A percentile compares a stretch with the other conserved stretches of the same genome.
phyloP scores from a whole-genome alignment of 2,329 filamentous ascomycete genomes.

The Celoporthe dispersa region DNA sequence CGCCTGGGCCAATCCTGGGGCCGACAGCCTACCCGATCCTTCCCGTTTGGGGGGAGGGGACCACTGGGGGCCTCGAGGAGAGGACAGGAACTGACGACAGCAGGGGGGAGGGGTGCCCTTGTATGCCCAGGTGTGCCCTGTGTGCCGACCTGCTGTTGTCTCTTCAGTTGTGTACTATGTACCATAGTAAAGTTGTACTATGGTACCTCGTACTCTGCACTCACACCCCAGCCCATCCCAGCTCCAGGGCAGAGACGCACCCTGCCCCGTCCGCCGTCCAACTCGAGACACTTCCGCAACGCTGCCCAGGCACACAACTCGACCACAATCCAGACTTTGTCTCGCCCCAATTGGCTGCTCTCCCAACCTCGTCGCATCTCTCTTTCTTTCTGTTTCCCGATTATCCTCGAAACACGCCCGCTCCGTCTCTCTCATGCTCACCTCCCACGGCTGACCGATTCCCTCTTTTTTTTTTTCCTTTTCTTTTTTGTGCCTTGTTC shows the following conservation, averaged over 20 bases:
- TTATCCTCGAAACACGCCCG: background rate
- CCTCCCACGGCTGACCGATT: background rate
- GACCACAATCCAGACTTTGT: background rate
- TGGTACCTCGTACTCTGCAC: background rate
- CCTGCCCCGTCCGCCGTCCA: slow-evolving; percentile 4
- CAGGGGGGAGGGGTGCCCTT: background rate
- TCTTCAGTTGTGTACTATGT: background rate
- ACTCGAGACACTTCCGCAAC: slow-evolving; percentile 18
- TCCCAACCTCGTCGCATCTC: slow-evolving; percentile 3
- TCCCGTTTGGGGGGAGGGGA: background rate
- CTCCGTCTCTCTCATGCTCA: background rate
- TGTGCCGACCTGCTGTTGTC: background rate
- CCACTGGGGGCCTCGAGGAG: background rate
- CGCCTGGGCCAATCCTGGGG: slow-evolving; percentile 1
- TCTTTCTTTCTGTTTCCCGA: background rate
- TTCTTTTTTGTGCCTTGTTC: background rate
- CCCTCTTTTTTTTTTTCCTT: background rate
- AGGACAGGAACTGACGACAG: background rate
- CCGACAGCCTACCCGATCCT: background rate
- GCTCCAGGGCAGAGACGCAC: background rate
- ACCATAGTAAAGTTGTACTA: no score
- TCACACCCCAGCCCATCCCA: background rate
- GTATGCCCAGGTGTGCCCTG: background rate
- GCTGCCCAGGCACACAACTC: background rate
- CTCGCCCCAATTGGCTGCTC: background rate